A percentile compares a stretch with the other conserved stretches of the same genome.
phyloP scores from a whole-genome alignment of 805 yeast species.

The Scheffersomyces spartinae region DNA sequence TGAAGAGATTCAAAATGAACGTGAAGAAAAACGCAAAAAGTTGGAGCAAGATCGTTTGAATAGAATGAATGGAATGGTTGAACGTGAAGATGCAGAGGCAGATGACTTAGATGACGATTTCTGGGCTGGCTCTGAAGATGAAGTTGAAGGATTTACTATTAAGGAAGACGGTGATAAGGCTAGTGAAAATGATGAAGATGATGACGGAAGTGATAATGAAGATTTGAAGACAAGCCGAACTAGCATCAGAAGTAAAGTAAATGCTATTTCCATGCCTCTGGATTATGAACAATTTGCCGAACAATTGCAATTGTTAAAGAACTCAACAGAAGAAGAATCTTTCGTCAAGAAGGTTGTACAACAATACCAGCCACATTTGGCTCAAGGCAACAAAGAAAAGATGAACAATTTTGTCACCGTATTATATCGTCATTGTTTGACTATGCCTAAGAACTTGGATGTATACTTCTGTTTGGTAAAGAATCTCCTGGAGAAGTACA shows the following conservation, averaged over 20 bases:
- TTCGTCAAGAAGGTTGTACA: conserved; percentile 46
- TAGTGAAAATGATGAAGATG: conserved; percentile 25
- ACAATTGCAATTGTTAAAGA: conserved; percentile 30
- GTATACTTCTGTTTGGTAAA: too few species aligned
- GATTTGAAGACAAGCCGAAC: conserved; percentile 5
- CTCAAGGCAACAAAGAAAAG: conserved; percentile 71
- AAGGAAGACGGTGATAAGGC: conserved; percentile 20
- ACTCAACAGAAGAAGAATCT: conserved; percentile 24
- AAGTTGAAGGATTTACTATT: conserved; percentile 32
- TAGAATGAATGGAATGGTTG: conserved; percentile 62
- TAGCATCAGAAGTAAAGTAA: too few species aligned
- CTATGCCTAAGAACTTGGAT: too few species aligned
- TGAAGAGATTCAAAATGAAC: conserved; percentile 55
- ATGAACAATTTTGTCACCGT: conserved; percentile 53
- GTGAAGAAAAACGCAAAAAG: conserved; percentile 44
- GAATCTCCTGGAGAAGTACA: conserved; percentile 54
- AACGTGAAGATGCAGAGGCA: conserved; percentile 35
- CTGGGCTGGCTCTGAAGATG: conserved; percentile 49
- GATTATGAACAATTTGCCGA: conserved; percentile 15
- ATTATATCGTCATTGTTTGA: conserved; percentile 52
- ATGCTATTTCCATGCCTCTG: conserved; percentile 21
- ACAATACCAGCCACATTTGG: conserved; percentile 63
- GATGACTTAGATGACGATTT: conserved; percentile 67
- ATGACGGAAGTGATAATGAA: conserved; percentile 18
- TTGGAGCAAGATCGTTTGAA: conserved; percentile 57